Evolutionary conservation across 106 monocot genomes (phyloP).

Genomic region (Dendrobium chrysotoxum): DNA sequence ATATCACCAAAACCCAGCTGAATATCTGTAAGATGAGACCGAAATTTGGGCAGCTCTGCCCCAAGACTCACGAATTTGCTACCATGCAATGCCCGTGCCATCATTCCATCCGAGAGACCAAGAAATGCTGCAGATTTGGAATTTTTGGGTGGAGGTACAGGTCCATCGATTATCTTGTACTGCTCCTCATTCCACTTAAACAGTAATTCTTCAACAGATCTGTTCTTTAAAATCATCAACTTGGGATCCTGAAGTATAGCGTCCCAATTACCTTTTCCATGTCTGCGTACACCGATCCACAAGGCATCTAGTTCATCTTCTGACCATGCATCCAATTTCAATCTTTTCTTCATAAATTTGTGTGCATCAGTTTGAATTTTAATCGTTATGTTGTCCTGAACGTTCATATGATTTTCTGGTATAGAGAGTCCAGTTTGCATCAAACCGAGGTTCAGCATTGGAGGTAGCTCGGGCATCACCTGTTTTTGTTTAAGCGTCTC

Average conservation of each 20-base stretch:
- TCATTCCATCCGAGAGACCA: conserved; percentile 60
- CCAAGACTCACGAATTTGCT: conserved; percentile 48
- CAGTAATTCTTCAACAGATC: conserved; percentile 52
- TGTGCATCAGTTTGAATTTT: conserved; percentile 41
- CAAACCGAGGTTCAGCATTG: conserved; percentile 41
- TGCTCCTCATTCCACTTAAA: conserved; percentile 78
- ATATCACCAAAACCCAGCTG: conserved; percentile 31
- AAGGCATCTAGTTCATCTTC: conserved; percentile 97
- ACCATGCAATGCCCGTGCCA: conserved; percentile 64
- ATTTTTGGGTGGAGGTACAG: conserved; percentile 18
- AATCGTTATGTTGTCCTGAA: conserved; percentile 81
- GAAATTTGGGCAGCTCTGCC: conserved; percentile 45
- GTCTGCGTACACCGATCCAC: conserved; percentile 95
- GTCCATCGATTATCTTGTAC: conserved; percentile 63
- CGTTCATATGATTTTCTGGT: conserved; percentile 79
- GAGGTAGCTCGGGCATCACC: conserved; percentile 33
- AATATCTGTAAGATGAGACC: conserved; percentile 81
- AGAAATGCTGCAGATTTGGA: conserved; percentile 13
- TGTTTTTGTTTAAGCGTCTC: conserved; percentile 56
- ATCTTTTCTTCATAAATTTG: conserved; percentile 54
- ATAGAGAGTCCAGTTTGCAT: conserved; percentile 28
- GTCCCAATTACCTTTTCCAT: conserved; percentile 97
- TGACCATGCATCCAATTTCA: conserved; percentile 63
- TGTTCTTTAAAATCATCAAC: conserved; percentile 59
- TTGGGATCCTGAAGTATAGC: conserved; percentile 75